Percentiles rank a stretch among this genome's conserved stretches.
phyloP scores from a whole-genome alignment of 305 asterid genomes.

The Fraxinus sp. region DNA sequence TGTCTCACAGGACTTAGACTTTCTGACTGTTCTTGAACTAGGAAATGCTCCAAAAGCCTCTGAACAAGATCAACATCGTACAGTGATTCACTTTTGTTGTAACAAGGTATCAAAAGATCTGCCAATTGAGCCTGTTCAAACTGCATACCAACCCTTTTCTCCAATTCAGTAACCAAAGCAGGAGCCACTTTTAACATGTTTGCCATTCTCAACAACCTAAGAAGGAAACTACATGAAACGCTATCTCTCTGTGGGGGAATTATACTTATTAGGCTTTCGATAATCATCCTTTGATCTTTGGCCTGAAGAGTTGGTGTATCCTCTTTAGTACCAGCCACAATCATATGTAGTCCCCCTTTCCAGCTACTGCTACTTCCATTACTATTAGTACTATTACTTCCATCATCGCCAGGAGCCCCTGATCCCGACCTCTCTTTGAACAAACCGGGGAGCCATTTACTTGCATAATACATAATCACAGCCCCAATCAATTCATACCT shows the following conservation, averaged over 20 bases:
- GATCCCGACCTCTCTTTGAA: slow-evolving; percentile 42
- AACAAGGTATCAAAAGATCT: slow-evolving; percentile 75
- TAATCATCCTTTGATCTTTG: slow-evolving; percentile 76
- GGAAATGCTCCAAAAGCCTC: slow-evolving; percentile 87
- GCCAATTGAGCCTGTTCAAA: slow-evolving; percentile 75
- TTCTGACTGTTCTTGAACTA: slow-evolving; percentile 81
- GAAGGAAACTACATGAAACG: slow-evolving; percentile 82
- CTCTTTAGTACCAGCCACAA: slow-evolving; percentile 53
- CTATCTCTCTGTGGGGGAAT: slow-evolving; percentile 82
- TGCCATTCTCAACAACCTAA: slow-evolving; percentile 67
- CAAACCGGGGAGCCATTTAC: slow-evolving; percentile 76
- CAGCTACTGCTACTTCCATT: slow-evolving; percentile 40
- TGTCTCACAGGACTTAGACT: slow-evolving; percentile 61
- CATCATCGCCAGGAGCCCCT: slow-evolving; percentile 29
- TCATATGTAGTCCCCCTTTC: slow-evolving; percentile 83
- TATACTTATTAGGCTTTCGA: slow-evolving; percentile 86
- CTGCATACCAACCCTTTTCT: slow-evolving; percentile 90
- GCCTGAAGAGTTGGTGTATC: slow-evolving; percentile 52
- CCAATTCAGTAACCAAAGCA: slow-evolving; percentile 87
- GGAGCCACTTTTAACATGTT: slow-evolving; percentile 81
- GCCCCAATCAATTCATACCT: slow-evolving; percentile 80
- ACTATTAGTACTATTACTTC: slow-evolving; percentile 28
- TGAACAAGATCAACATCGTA: slow-evolving; percentile 87
- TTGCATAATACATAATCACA: slow-evolving; percentile 66
- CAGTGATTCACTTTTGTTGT: slow-evolving; percentile 56